Percentiles rank a stretch among this genome's conserved stretches.
Evolutionary conservation across 2,329 filamentous ascomycete species (phyloP).

Genomic region (Massarina eburnea): DNA sequence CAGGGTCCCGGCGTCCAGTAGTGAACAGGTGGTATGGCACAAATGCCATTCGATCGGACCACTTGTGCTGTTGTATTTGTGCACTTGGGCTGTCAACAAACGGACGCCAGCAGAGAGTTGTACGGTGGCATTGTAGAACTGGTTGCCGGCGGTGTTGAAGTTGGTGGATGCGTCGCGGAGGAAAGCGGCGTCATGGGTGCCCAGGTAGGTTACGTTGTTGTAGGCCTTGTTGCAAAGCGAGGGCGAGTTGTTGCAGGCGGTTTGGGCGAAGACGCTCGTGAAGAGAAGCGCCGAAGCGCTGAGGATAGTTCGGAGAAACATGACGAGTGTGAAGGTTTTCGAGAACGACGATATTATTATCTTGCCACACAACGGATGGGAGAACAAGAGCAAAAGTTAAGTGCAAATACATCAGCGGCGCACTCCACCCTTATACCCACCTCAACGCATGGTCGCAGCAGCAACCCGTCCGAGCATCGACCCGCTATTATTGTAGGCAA

Average conservation of each 20-base stretch:
- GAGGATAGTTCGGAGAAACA: constrained; percentile 34
- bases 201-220: constrained; percentile 75
- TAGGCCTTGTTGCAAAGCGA: constrained; percentile 70
- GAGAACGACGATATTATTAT: neutral
- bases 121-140: constrained; percentile 71
- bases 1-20: constrained; percentile 70
- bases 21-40: constrained; percentile 68
- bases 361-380: neutral
- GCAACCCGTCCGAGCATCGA: neutral
- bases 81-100: constrained; percentile 71
- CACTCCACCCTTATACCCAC: constrained; percentile 11
- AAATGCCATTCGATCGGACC: constrained; percentile 57
- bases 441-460: neutral
- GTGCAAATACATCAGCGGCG: constrained; percentile 4
- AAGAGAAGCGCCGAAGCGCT: constrained; percentile 31
- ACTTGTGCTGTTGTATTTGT: constrained; percentile 53
- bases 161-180: constrained; percentile 64
- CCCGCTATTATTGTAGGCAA: neutral
- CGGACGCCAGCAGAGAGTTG: constrained; percentile 72
- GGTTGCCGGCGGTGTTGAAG: constrained; percentile 68
- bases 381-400: constrained; percentile 1
- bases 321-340: constrained; percentile 14
- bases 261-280: constrained; percentile 32
- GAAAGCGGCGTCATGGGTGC: constrained; percentile 75
- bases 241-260: constrained; percentile 80